Evolutionary conservation across 1,284 basidiomycete species (phyloP), one percentile per base, ranked within the genome.

Genomic region (Moesziomyces aphidis): DNA sequence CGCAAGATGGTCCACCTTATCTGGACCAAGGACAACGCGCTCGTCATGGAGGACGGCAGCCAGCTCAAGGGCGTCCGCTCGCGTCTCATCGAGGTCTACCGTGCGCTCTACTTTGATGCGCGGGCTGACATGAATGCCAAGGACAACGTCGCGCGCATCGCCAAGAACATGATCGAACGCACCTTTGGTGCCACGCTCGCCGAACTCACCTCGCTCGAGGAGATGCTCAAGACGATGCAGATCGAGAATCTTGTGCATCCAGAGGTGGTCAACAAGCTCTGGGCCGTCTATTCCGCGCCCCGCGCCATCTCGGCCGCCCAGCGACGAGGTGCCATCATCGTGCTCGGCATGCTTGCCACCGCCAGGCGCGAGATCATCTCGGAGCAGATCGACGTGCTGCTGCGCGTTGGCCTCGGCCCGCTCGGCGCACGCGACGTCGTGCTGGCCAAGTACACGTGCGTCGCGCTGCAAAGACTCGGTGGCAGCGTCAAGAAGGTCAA

Each of bases 401-500:
- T 99, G 36, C 91, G 89, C 83, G 90, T 96, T 49, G 96, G 97
- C n/a, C 86, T 99, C 3, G 95, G 95, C 1, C 89, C 89, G 6
- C 87, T 91, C 1, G 95, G 95, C 24, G 65, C 66, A 24, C 62
- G 61, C 24, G 97, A 99, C 85, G 88, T 97, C 13, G 92, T 91
- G 1, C 89, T 99, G 19, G 94, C 95, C 0, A 89, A 93, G 55
- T 97, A 97, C 83, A 97, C 95, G 0, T 97, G 94, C 80, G 90
- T 98, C 50, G 95, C 95, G 0, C 86, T 99, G 36, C 93, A 96
- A 78, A 89, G 96, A 0, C 87, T 99, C 19, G 93, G 93, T 51
- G 97, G 97, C 1, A 97, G 93, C 78, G 92, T 90, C 34, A 99
- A 98, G 88, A 99, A 98, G 85, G 90, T 99, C 76, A 99, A 99